Evolutionary conservation across 225 moss, liverwort and hornwort genomes (phyloP).

Genomic region (Lunularia cruciata): DNA sequence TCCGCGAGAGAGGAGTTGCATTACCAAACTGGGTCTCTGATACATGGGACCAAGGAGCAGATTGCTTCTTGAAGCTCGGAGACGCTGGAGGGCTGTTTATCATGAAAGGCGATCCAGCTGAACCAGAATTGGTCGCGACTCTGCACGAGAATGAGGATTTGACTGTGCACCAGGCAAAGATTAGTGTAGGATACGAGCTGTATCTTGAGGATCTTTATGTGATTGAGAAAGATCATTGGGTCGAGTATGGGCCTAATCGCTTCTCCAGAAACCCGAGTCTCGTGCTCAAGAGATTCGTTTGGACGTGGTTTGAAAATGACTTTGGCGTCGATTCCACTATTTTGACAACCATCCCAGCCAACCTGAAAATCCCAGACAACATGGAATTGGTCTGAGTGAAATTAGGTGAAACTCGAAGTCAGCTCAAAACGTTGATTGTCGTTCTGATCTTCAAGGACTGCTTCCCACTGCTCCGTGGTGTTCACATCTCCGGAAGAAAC

Average conservation of each 20-base stretch:
- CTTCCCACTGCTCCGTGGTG: no score
- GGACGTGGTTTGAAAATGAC: neutral
- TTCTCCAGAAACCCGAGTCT: conserved; percentile 11
- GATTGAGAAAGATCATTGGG: neutral
- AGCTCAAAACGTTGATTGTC: no score
- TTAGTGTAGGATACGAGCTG: conserved; percentile 8
- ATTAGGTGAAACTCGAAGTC: no score
- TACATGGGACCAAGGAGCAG: neutral
- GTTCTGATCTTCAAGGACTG: no score
- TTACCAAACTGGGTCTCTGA: conserved; percentile 15
- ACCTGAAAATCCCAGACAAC: no score
- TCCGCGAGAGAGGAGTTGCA: conserved; percentile 4
- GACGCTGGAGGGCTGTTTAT: conserved; percentile 9
- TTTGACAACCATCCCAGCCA: neutral
- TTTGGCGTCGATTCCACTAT: neutral
- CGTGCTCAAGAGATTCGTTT: neutral
- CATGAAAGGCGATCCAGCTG: conserved; percentile 4
- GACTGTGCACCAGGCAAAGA: neutral
- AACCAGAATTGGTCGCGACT: neutral
- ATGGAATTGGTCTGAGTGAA: no score
- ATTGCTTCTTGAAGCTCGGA: conserved; percentile 16
- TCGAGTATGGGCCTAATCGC: conserved; percentile 2
- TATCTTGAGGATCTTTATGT: conserved; percentile 10
- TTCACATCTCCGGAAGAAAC: no score
- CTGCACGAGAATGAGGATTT: neutral